phyloP scores from a whole-genome alignment of 257 asterid genomes.

The Nicotiana paniculata region DNA sequence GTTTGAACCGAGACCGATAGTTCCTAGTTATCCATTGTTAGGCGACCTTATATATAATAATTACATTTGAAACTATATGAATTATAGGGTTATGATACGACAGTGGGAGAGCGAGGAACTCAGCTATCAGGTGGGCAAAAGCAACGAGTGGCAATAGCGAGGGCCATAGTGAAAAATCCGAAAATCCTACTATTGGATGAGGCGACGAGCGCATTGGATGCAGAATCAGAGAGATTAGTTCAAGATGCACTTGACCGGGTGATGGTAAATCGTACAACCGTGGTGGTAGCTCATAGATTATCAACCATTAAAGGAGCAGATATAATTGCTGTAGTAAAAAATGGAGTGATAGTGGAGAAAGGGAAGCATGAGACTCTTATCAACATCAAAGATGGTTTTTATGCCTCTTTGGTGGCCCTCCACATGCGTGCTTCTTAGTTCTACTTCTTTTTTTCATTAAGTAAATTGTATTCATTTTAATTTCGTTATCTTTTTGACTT shows the following conservation, averaged over 20 bases:
- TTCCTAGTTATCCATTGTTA: not conserved
- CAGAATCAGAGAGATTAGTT: constrained; percentile 74
- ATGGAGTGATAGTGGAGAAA: constrained; percentile 70
- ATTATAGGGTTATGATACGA: constrained; percentile 64
- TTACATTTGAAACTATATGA: not conserved
- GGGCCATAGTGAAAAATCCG: constrained; percentile 72
- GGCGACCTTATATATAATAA: not conserved
- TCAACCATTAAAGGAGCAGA: constrained; percentile 78
- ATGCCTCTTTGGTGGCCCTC: constrained; percentile 64
- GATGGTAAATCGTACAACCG: constrained; percentile 67
- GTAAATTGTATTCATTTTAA: not conserved
- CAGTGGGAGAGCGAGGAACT: constrained; percentile 76
- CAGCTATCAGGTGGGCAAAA: constrained; percentile 88
- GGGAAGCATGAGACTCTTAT: constrained; percentile 67
- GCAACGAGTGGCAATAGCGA: constrained; percentile 86
- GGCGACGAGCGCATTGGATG: constrained; percentile 83
- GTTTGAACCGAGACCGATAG: not conserved
- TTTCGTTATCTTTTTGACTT: not conserved
- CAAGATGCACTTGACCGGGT: constrained; percentile 80
- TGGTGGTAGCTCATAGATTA: constrained; percentile 78
- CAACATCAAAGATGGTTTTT: constrained; percentile 56
- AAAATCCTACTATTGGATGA: constrained; percentile 71
- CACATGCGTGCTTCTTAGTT: constrained; percentile 38
- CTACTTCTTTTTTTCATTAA: not conserved
- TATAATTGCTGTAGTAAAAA: constrained; percentile 72